Evolutionary conservation across 805 yeast genomes (phyloP).

Genomic region (Candida cerambycidarum): DNA sequence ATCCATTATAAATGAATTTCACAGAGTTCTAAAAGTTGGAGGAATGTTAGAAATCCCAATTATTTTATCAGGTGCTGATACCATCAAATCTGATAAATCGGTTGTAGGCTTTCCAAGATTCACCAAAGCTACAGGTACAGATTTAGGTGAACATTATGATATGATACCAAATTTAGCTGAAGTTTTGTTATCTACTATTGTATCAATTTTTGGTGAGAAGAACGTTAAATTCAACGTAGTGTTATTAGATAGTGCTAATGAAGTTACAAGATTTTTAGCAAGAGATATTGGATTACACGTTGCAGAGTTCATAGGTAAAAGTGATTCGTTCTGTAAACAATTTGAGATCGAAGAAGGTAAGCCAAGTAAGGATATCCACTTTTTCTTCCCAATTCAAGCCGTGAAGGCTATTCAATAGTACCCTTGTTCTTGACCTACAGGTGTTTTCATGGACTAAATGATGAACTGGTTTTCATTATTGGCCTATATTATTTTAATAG

Average conservation of each 20-base stretch:
- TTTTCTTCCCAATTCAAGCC: constrained; percentile 17
- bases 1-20: constrained; percentile 29
- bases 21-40: constrained; percentile 34
- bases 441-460: no score
- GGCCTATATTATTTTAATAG: no score
- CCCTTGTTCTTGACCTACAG: no score
- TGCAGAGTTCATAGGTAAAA: constrained; percentile 34
- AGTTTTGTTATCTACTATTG: constrained; percentile 22
- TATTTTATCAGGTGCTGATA: constrained; percentile 18
- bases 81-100: constrained; percentile 12
- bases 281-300: constrained; percentile 28
- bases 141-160: constrained; percentile 15
- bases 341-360: constrained; percentile 17
- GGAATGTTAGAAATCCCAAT: constrained; percentile 37
- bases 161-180: constrained; percentile 27
- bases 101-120: constrained; percentile 15
- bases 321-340: constrained; percentile 26
- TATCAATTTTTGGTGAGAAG: constrained; percentile 30
- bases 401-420: constrained; percentile 4
- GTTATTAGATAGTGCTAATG: constrained; percentile 28
- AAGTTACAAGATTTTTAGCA: constrained; percentile 30
- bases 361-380: constrained; percentile 13
- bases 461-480: no score
- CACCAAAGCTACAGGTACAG: constrained; percentile 13
- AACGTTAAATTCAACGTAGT: constrained; percentile 32